Evolutionary conservation across 805 yeast species (phyloP).

Genomic region (Sugiyamaella smithiae): DNA sequence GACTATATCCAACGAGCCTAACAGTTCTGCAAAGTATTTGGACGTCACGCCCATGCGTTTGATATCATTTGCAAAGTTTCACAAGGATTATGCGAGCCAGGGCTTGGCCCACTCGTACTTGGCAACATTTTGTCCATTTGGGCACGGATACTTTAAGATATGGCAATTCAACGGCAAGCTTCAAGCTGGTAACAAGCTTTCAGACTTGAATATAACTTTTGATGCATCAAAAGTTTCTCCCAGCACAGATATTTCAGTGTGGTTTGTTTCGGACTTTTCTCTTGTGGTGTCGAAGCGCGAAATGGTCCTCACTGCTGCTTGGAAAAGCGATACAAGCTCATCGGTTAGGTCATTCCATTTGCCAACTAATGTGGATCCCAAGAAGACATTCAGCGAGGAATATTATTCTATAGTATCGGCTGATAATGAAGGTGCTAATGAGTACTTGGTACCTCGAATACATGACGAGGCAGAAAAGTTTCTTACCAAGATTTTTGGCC

Average conservation of each 20-base stretch:
- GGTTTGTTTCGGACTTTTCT: constrained; percentile 50
- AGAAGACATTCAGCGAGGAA: neutral
- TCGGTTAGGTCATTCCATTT: constrained; percentile 34
- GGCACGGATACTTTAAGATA: constrained; percentile 43
- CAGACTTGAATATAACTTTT: constrained; percentile 30
- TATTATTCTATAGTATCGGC: constrained; percentile 5
- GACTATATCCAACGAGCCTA: constrained; percentile 17
- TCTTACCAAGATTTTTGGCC: constrained; percentile 46
- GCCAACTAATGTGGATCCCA: constrained; percentile 1
- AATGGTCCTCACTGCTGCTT: constrained; percentile 44
- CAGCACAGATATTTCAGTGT: constrained; percentile 36
- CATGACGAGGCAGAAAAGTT: constrained; percentile 32
- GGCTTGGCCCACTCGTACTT: constrained; percentile 25
- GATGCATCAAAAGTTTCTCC: constrained; percentile 35
- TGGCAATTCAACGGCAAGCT: constrained; percentile 32
- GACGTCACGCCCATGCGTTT: constrained; percentile 35
- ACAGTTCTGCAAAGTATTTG: constrained; percentile 23
- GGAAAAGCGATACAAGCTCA: constrained; percentile 64
- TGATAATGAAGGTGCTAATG: neutral
- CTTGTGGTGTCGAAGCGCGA: constrained; percentile 25
- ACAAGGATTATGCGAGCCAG: neutral
- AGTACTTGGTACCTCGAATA: constrained; percentile 21
- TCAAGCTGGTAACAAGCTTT: constrained; percentile 22
- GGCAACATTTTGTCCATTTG: constrained; percentile 42
- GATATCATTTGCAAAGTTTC: constrained; percentile 21